phyloP scores from a whole-genome alignment of 2,329 filamentous ascomycete species.

The Cephalotrichum gorgonifer region DNA sequence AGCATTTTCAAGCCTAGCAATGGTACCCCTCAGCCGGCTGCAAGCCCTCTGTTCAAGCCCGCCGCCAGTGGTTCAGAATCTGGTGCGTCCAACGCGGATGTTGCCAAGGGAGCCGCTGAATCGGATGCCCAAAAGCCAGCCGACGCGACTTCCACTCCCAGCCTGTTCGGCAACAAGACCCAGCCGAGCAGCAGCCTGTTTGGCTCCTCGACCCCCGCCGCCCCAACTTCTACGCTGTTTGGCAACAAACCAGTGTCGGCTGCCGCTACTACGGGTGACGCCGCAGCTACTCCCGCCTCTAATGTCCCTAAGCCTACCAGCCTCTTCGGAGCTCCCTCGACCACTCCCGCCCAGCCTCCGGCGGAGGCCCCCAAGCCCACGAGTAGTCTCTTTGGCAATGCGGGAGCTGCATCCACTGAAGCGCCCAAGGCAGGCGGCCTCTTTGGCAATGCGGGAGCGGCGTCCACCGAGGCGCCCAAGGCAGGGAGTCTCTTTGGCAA shows the following conservation, averaged over 20 bases:
- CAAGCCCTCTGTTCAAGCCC: conserved; percentile 1
- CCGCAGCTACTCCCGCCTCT: conserved; percentile 5
- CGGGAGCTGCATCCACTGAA: background rate
- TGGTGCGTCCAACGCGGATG: background rate
- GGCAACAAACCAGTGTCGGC: conserved; percentile 19
- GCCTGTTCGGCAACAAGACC: conserved; percentile 18
- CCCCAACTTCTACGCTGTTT: conserved; percentile 18
- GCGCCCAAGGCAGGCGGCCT: background rate
- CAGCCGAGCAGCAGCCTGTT: background rate
- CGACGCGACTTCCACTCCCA: background rate
- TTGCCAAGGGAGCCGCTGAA: background rate
- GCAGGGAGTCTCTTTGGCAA: background rate
- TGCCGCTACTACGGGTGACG: conserved; percentile 14
- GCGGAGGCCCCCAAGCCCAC: conserved; percentile 5
- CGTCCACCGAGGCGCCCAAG: conserved; percentile 6
- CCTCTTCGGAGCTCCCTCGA: conserved; percentile 11
- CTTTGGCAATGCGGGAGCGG: conserved; percentile 3
- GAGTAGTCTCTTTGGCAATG: conserved; percentile 5
- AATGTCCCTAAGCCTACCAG: background rate
- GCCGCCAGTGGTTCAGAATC: background rate
- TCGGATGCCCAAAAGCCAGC: background rate
- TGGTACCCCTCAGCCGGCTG: background rate
- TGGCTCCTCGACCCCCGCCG: background rate
- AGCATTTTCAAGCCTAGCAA: background rate
- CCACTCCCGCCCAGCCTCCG: conserved; percentile 3